Evolutionary conservation across 208 protist genomes (phyloP).

Genomic region (Trypanosomatidae sp.): DNA sequence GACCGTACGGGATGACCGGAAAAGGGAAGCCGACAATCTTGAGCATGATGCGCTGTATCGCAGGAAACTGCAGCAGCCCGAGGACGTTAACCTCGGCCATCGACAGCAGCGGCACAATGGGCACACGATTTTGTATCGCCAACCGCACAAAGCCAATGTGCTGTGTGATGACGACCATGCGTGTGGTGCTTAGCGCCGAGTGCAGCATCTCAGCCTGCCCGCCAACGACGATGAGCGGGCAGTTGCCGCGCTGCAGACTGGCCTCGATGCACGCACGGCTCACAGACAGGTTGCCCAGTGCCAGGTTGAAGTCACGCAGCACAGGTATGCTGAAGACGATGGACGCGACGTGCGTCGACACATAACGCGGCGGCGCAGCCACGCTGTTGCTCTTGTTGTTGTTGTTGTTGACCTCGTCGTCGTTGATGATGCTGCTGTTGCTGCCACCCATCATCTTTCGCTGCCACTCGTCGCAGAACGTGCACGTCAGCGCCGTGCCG

Average conservation of each 20-base stretch:
- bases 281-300: constrained; percentile 36
- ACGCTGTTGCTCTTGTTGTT: background rate
- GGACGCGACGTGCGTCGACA: constrained; percentile 55
- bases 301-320: constrained; percentile 64
- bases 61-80: constrained; percentile 37
- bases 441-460: constrained; percentile 21
- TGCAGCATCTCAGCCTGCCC: constrained; percentile 82
- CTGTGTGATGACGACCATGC: constrained; percentile 55
- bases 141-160: constrained; percentile 74
- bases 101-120: constrained; percentile 69
- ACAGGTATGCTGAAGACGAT: constrained; percentile 65
- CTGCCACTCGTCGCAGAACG: constrained; percentile 35
- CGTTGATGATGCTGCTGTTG: no score
- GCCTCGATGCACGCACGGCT: constrained; percentile 28
- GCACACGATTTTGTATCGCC: constrained; percentile 37
- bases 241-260: constrained; percentile 50
- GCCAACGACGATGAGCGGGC: constrained; percentile 64
- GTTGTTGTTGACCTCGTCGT: no score
- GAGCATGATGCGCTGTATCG: constrained; percentile 41
- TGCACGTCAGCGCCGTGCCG: constrained; percentile 42
- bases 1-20: constrained; percentile 58
- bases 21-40: constrained; percentile 69
- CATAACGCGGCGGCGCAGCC: constrained; percentile 5
- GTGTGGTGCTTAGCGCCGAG: constrained; percentile 18
- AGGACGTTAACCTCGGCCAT: constrained; percentile 77